Evolutionary conservation across 2,329 filamentous ascomycete species (phyloP).

Genomic region (Trichoderma sp.): DNA sequence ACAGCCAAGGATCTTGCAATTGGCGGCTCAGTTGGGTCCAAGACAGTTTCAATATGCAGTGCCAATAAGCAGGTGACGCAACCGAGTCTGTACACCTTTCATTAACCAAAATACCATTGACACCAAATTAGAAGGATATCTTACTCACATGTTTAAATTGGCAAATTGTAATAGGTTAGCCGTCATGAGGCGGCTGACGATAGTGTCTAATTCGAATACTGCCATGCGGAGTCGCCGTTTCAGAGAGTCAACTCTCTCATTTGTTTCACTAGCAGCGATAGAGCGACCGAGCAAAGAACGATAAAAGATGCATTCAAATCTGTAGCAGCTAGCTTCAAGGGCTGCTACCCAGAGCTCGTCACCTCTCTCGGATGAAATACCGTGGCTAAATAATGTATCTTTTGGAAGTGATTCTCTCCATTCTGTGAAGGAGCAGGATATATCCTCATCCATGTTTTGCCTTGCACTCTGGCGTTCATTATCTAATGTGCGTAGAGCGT

Average conservation of each 20-base stretch:
- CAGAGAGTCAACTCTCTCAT: neutral
- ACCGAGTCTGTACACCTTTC: neutral
- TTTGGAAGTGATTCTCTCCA: neutral
- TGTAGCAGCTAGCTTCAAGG: neutral
- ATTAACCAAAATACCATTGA: neutral
- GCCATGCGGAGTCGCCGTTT: neutral
- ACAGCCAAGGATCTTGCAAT: neutral
- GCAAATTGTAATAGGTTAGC: neutral
- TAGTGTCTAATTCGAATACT: neutral
- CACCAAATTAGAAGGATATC: neutral
- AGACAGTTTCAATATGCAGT: neutral
- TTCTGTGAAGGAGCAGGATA: neutral
- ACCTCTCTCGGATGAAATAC: neutral
- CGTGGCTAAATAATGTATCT: neutral
- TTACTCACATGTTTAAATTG: neutral
- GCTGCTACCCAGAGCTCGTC: neutral
- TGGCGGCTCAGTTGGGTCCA: neutral
- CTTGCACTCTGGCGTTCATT: neutral
- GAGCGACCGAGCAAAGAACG: constrained; percentile 41
- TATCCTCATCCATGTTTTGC: neutral
- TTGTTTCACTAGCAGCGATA: neutral
- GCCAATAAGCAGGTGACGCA: neutral
- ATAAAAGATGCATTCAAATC: constrained; percentile 41
- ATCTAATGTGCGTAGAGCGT: neutral
- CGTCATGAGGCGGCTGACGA: neutral